Percentiles rank a stretch among this genome's conserved stretches.
phyloP scores from a whole-genome alignment of 2,329 filamentous ascomycete species.

The Claviceps quebecensis region DNA sequence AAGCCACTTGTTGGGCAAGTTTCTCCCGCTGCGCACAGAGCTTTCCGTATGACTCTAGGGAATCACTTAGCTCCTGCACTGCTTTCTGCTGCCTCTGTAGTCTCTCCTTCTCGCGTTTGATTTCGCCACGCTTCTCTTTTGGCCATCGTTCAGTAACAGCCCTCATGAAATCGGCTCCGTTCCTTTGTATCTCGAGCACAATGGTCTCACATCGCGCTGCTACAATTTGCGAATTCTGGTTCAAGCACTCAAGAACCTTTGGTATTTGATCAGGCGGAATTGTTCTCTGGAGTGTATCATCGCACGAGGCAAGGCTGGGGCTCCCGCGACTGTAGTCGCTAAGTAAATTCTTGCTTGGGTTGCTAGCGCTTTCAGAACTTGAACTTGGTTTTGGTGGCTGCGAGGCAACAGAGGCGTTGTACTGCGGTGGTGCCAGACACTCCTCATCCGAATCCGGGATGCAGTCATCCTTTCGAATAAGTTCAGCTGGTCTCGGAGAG shows the following conservation, averaged over 20 bases:
- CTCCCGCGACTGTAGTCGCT: slow-evolving; percentile 2
- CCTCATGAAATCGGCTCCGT: slow-evolving; percentile 32
- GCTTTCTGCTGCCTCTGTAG: slow-evolving; percentile 31
- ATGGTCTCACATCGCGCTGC: slow-evolving; percentile 23
- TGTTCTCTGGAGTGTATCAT: neutral
- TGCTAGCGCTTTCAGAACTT: neutral
- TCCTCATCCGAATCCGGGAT: slow-evolving; percentile 47
- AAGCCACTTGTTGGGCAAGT: slow-evolving; percentile 31
- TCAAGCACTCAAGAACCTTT: slow-evolving; percentile 16
- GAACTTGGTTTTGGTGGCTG: neutral
- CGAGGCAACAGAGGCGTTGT: slow-evolving; percentile 6
- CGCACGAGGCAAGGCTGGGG: neutral
- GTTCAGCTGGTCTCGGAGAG: neutral
- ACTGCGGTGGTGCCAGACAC: slow-evolving; percentile 24
- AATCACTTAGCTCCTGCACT: slow-evolving; percentile 25
- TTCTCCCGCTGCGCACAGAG: slow-evolving; percentile 30
- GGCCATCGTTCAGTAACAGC: slow-evolving; percentile 33
- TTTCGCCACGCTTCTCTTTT: slow-evolving; percentile 28
- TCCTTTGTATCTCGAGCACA: slow-evolving; percentile 29
- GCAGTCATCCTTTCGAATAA: slow-evolving; percentile 15
- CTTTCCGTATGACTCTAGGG: slow-evolving; percentile 28
- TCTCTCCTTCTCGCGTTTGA: slow-evolving; percentile 36
- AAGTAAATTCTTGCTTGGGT: neutral
- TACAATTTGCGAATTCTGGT: slow-evolving; percentile 18
- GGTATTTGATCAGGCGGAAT: slow-evolving; percentile 13